These are phyloP conservation scores for Mortierella hygrophila DNA, from an alignment of 192 early-diverging fungal species.

Conservation along the genomic window DNA sequence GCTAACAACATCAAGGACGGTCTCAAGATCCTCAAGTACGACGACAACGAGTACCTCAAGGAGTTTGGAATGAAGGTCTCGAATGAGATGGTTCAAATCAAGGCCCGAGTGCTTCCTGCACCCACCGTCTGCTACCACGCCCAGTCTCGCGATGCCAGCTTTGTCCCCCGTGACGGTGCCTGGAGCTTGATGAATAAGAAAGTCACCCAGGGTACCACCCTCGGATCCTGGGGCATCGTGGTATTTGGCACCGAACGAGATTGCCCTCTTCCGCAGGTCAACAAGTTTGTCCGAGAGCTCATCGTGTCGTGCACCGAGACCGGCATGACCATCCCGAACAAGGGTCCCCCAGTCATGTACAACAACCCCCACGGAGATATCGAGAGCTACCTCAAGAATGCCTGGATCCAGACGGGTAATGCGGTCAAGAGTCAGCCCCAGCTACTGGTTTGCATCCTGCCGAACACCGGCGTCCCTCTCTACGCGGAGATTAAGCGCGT, in stretches of 20 bases:
- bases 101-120: constrained; percentile 83
- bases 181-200: constrained; percentile 92
- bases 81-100: constrained; percentile 71
- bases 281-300: constrained; percentile 82
- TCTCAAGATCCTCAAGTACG: constrained; percentile 73
- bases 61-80: constrained; percentile 83
- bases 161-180: constrained; percentile 76
- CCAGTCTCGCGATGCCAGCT: constrained; percentile 58
- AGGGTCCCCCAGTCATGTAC: constrained; percentile 60
- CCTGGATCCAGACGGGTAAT: constrained; percentile 77
- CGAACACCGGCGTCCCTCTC: constrained; percentile 82
- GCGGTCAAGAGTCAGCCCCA: constrained; percentile 79
- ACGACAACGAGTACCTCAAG: constrained; percentile 77
- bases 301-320: constrained; percentile 78
- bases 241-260: constrained; percentile 74
- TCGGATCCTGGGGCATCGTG: constrained; percentile 86
- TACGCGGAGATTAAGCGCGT: constrained; percentile 93
- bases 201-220: constrained; percentile 77
- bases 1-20: constrained; percentile 84
- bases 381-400: constrained; percentile 74
- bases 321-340: constrained; percentile 71
- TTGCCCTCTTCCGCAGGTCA: constrained; percentile 64
- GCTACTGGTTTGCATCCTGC: constrained; percentile 87
- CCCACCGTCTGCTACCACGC: constrained; percentile 79
- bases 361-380: constrained; percentile 78